Evolutionary conservation across 2,329 filamentous ascomycete species (phyloP).

Genomic region (Daldinia sp.): DNA sequence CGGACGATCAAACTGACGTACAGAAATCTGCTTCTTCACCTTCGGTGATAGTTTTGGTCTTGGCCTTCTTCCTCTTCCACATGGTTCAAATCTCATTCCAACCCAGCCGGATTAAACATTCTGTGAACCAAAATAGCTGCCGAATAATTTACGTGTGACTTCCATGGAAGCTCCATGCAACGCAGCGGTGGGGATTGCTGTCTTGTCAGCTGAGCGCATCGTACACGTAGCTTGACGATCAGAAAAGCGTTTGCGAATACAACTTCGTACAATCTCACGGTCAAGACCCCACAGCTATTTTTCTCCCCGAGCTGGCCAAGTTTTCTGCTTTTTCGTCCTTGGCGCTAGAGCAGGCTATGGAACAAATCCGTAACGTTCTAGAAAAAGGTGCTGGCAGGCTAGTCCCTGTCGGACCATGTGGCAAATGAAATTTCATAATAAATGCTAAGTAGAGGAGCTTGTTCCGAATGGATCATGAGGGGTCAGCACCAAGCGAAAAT

Average conservation of each 20-base stretch:
- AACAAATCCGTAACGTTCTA: constrained; percentile 39
- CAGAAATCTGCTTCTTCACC: constrained; percentile 20
- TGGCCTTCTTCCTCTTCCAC: background rate
- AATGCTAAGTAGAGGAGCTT: constrained; percentile 13
- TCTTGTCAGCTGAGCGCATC: constrained; percentile 39
- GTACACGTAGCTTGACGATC: constrained; percentile 39
- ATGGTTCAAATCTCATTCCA: constrained; percentile 9
- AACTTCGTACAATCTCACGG: constrained; percentile 27
- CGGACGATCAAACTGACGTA: constrained; percentile 31
- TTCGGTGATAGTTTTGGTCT: constrained; percentile 16
- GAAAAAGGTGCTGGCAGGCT: constrained; percentile 26
- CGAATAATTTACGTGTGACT: constrained; percentile 23
- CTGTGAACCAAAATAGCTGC: constrained; percentile 4
- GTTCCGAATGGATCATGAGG: constrained; percentile 19
- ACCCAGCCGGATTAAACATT: constrained; percentile 5
- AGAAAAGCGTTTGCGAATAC: constrained; percentile 23
- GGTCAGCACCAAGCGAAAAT: constrained; percentile 29
- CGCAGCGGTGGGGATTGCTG: constrained; percentile 31
- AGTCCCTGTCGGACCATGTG: constrained; percentile 38
- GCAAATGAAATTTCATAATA: constrained; percentile 35
- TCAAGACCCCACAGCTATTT: constrained; percentile 28
- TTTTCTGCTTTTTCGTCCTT: constrained; percentile 19
- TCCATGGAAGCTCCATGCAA: constrained; percentile 26
- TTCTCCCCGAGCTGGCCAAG: constrained; percentile 28
- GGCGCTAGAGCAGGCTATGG: constrained; percentile 32